Evolutionary conservation across 2,329 filamentous ascomycete species (phyloP).

Genomic region (Zalaria obscura): DNA sequence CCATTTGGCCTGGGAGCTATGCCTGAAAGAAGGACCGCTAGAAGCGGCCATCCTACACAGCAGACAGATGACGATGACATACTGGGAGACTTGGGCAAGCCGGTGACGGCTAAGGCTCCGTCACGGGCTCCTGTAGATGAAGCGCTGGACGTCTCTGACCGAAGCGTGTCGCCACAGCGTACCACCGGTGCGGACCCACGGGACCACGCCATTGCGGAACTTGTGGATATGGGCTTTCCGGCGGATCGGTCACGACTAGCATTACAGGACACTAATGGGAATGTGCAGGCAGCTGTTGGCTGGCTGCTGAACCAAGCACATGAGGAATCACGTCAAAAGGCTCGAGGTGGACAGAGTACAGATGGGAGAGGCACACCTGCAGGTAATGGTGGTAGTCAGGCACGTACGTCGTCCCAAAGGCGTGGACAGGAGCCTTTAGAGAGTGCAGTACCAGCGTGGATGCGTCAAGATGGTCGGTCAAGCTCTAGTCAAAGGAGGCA

Average conservation of each 20-base stretch:
- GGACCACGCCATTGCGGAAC: conserved; percentile 70
- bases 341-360: conserved; percentile 17
- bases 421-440: conserved; percentile 4
- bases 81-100: conserved; percentile 44
- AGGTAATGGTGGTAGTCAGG: conserved; percentile 7
- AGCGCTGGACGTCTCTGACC: conserved; percentile 3
- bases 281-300: conserved; percentile 76
- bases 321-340: conserved; percentile 62
- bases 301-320: conserved; percentile 89
- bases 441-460: conserved; percentile 44
- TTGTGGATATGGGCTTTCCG: conserved; percentile 91
- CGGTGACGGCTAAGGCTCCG: conserved; percentile 34
- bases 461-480: conserved; percentile 41
- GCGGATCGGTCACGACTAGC: conserved; percentile 70
- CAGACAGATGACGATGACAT: conserved; percentile 46
- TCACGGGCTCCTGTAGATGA: conserved; percentile 8
- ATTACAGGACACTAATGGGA: conserved; percentile 63
- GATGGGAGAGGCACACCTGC: conserved; percentile 11
- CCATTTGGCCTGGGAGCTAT: conserved; percentile 60
- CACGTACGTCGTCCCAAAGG: conserved; percentile 2
- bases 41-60: conserved; percentile 5
- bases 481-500: conserved; percentile 31
- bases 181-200: conserved; percentile 33
- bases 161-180: background rate
- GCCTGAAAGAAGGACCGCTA: conserved; percentile 9